These are phyloP conservation scores for Phialemonium atrogriseum DNA, from an alignment of 2,329 filamentous ascomycete genomes.

Conservation along the genomic window DNA sequence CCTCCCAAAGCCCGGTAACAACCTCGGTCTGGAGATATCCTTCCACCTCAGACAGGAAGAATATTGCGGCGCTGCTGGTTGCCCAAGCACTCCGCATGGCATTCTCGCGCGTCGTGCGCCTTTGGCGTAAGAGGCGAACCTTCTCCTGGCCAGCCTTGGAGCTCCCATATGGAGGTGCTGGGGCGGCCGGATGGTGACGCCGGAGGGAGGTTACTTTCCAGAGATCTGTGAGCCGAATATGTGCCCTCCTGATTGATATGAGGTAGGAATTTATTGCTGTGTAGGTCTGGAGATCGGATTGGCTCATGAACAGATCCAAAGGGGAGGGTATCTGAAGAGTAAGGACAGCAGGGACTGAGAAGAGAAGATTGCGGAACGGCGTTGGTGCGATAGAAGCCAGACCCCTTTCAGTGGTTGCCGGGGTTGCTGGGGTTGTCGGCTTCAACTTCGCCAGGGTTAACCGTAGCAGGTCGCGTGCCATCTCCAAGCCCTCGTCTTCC, in stretches of 20 bases:
- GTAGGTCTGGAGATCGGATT: conserved; percentile 69
- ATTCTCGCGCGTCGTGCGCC: conserved; percentile 53
- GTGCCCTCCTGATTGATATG: conserved; percentile 74
- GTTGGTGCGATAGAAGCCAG: conserved; percentile 32
- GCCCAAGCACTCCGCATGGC: conserved; percentile 83
- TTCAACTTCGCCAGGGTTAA: conserved; percentile 52
- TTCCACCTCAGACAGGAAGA: conserved; percentile 81
- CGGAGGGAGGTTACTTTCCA: conserved; percentile 81
- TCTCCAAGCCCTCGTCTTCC: conserved; percentile 76
- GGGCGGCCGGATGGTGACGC: conserved; percentile 66
- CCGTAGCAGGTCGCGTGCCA: conserved; percentile 68
- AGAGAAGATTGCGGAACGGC: conserved; percentile 72
- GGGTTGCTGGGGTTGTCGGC: conserved; percentile 26
- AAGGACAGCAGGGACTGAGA: conserved; percentile 67
- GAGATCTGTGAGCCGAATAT: conserved; percentile 73
- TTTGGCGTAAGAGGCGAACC: conserved; percentile 52
- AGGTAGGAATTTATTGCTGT: conserved; percentile 83
- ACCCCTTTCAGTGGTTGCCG: conserved; percentile 21
- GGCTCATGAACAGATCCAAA: conserved; percentile 77
- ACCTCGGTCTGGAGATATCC: conserved; percentile 87
- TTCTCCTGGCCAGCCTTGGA: conserved; percentile 51
- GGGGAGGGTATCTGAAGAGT: conserved; percentile 68
- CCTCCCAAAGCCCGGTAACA: conserved; percentile 70
- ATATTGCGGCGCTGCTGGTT: conserved; percentile 76
- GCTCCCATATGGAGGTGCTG: conserved; percentile 54